Conservation (phyloP, 306 rosid genomes). For the Vigna hirtella region DNA sequence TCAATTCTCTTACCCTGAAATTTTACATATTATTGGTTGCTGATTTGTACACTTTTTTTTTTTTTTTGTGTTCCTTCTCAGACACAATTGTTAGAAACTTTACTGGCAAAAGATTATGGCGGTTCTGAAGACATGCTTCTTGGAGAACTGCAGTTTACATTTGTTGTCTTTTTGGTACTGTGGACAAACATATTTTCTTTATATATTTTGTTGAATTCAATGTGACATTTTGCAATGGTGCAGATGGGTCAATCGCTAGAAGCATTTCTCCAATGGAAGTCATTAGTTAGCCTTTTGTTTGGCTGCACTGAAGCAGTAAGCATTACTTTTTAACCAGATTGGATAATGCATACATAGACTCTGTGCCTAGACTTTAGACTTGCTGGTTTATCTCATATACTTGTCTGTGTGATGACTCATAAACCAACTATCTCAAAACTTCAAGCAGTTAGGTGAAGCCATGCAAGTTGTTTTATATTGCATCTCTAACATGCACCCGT, state of each 20-base stretch:
- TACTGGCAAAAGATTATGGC: conserved; percentile 72
- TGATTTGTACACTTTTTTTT: conserved; percentile 32
- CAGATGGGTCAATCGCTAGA: conserved; percentile 98
- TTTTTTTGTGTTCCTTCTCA: conserved; percentile 42
- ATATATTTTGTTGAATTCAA: conserved; percentile 30
- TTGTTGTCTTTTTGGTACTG: conserved; percentile 77
- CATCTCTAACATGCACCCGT: background rate
- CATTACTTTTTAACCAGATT: conserved; percentile 37
- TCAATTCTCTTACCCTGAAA: conserved; percentile 13
- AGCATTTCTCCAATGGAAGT: conserved; percentile 94
- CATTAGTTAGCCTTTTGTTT: conserved; percentile 78
- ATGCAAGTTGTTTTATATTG: background rate
- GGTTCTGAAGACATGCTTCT: conserved; percentile 85
- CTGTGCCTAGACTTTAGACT: conserved; percentile 7
- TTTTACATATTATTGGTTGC: conserved; percentile 11
- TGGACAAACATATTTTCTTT: conserved; percentile 14
- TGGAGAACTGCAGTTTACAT: conserved; percentile 93
- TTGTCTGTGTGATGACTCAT: background rate
- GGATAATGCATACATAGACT: conserved; percentile 35
- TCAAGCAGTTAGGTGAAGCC: background rate
- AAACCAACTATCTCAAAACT: background rate
- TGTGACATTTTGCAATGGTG: conserved; percentile 43
- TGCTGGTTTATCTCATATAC: conserved; percentile 21
- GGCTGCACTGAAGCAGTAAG: conserved; percentile 93
- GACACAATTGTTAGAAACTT: conserved; percentile 81